Conservation (phyloP, 192 early-diverging fungal genomes). For the Coemansia sp. region DNA sequence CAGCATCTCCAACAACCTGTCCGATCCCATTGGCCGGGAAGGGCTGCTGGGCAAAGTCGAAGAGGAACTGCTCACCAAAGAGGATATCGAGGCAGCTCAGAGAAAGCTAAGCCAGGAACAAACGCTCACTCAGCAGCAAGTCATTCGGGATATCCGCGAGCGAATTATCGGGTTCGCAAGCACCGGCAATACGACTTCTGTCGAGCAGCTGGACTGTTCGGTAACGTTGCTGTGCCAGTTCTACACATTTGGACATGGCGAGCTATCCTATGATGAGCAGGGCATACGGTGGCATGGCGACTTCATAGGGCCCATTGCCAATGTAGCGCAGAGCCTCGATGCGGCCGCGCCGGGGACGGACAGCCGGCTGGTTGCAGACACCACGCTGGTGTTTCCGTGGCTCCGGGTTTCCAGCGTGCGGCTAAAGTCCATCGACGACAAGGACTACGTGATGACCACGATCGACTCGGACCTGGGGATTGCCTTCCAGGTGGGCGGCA, state of each 20-base stretch:
- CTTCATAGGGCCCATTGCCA: constrained; percentile 24
- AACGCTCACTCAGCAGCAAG: constrained; percentile 44
- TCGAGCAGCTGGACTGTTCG: constrained; percentile 9
- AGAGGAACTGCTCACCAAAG: constrained; percentile 36
- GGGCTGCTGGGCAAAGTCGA: constrained; percentile 43
- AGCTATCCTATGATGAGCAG: constrained; percentile 7
- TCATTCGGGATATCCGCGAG: constrained; percentile 35
- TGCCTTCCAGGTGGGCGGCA: constrained; percentile 14
- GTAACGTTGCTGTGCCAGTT: constrained; percentile 43
- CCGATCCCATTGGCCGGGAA: neutral
- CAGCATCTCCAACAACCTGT: neutral
- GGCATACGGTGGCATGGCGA: constrained; percentile 25
- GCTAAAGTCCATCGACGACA: constrained; percentile 28
- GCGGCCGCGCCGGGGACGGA: neutral
- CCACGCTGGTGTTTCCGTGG: constrained; percentile 38
- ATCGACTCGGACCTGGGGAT: constrained; percentile 43
- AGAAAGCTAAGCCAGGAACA: constrained; percentile 38
- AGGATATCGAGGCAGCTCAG: constrained; percentile 24
- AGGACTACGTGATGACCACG: constrained; percentile 30
- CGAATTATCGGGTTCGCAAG: constrained; percentile 18
- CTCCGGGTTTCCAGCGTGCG: constrained; percentile 22
- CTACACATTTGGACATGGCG: constrained; percentile 39
- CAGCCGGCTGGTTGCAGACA: neutral
- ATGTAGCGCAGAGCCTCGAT: constrained; percentile 9
- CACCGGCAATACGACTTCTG: neutral